A percentile compares a stretch with the other conserved stretches of the same genome.
These are phyloP conservation scores for Colletotrichum sp. DNA, from an alignment of 2,329 filamentous ascomycete genomes.

Conservation along the genomic window DNA sequence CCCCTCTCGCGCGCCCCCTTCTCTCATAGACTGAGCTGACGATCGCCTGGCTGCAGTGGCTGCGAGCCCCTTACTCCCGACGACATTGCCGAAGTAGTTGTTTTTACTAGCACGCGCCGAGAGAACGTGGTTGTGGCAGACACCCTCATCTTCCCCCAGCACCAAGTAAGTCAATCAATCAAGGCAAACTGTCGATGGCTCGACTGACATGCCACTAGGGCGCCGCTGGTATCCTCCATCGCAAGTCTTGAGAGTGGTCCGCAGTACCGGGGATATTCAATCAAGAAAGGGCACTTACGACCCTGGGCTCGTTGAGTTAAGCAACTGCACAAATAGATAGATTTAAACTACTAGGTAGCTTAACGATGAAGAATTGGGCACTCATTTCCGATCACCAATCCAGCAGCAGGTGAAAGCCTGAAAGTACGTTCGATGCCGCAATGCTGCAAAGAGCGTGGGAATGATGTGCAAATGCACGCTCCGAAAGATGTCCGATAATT, in stretches of 20 bases:
- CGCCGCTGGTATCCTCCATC: constrained; percentile 33
- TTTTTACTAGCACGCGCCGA: constrained; percentile 81
- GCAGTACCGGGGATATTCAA: no score
- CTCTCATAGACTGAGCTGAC: not conserved
- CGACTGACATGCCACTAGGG: constrained; percentile 25
- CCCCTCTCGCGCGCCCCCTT: no score
- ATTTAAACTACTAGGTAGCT: not conserved
- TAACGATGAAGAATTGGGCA: not conserved
- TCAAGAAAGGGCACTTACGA: not conserved
- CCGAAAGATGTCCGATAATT: not conserved
- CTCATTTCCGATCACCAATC: not conserved
- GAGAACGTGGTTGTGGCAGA: constrained; percentile 94
- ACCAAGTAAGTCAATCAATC: constrained; percentile 70
- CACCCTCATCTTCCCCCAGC: constrained; percentile 84
- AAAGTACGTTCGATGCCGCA: not conserved
- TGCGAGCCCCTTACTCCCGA: constrained; percentile 85
- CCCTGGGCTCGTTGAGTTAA: not conserved
- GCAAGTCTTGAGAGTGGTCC: constrained; percentile 22
- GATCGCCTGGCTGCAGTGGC: constrained; percentile 50
- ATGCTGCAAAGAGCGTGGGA: not conserved
- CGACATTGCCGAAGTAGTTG: constrained; percentile 89
- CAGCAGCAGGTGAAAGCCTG: not conserved
- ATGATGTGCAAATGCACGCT: not conserved
- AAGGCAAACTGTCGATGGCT: not conserved
- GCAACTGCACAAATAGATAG: not conserved